phyloP scores from a whole-genome alignment of 1,284 basidiomycete genomes.

The Lignosus rhinocerotis region DNA sequence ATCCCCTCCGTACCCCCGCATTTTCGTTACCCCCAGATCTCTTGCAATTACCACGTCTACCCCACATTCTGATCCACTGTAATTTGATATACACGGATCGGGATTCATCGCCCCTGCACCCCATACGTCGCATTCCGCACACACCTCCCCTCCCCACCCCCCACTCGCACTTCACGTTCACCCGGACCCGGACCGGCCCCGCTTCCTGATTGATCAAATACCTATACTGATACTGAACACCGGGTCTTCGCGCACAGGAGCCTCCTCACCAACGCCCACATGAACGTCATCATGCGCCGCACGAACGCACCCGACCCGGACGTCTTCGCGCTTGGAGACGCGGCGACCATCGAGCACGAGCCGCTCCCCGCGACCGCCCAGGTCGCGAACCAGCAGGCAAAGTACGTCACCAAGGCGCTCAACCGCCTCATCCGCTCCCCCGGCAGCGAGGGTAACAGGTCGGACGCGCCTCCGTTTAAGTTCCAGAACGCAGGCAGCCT shows the following conservation, averaged over 20 bases:
- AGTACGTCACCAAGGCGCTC: constrained; percentile 69
- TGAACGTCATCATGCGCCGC: constrained; percentile 60
- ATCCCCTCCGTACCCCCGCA: neutral
- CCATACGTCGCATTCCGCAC: neutral
- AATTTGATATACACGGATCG: neutral
- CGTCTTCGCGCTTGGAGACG: constrained; percentile 86
- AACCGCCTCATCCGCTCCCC: constrained; percentile 57
- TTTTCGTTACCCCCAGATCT: neutral
- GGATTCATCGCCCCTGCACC: neutral
- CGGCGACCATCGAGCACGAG: constrained; percentile 59
- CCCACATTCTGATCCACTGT: neutral
- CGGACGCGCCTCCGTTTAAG: constrained; percentile 50
- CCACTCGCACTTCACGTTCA: neutral
- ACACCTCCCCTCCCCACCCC: neutral
- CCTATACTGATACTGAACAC: neutral
- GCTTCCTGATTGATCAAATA: neutral
- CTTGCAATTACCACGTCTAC: neutral
- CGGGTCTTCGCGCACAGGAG: constrained; percentile 35
- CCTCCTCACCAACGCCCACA: constrained; percentile 61
- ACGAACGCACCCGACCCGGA: constrained; percentile 63
- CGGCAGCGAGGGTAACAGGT: constrained; percentile 7
- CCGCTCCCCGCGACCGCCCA: constrained; percentile 84
- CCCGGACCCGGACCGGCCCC: neutral
- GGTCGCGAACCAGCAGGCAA: constrained; percentile 83
- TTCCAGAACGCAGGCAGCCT: constrained; percentile 77